Evolutionary conservation across 371 early-diverging fungal species (phyloP), one percentile per base, ranked within the genome.

Genomic region (Blakeslea trispora): DNA sequence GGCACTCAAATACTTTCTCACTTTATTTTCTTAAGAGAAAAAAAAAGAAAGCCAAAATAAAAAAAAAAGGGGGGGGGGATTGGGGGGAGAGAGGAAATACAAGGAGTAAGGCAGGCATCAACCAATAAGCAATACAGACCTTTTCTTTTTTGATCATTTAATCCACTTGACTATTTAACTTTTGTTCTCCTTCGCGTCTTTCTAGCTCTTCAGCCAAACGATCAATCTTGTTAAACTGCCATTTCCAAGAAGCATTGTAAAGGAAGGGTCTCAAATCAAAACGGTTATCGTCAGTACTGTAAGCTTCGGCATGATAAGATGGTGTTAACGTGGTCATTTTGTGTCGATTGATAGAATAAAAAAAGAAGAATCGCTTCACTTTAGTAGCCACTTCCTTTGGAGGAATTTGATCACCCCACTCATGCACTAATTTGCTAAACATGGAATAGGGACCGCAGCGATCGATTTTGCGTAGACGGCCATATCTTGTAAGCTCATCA

Each of bases 261-360:
- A 99, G 81, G 73, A 99, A 96, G 14, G 95, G 99, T 1, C 98
- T 81, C 61, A 95, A 66, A 59, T 99, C 98, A 66, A 93, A 99
- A 22, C 98, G 89, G 66, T 97, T 97, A 64, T 98, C 98, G 63
- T 98, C 99, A 0, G 98, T 95, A 32, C 91, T 91, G 69, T 98
- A 97, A 0, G 90, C 83, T 57, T 95, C 95, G 34, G 96, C 95
- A 59, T 98, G 99, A 75, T 97, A 97, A 0, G 94, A 81, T 1
- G 99, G 99, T 4, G 99, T 97, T 17, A 99, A 61, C 0, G 95
- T 93, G 7, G 98, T 97, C 81, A 97, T 85, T 76, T 99, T 99
- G 83, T 99, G 99, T 34, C 99, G 85, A 77, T 99, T 99, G 61
- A 98, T 93, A 7, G 96, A 83, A 66, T 97, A 97, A 74, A 85